phyloP scores from a whole-genome alignment of 345 rosid genomes.

The Fremontodendron californicum region DNA sequence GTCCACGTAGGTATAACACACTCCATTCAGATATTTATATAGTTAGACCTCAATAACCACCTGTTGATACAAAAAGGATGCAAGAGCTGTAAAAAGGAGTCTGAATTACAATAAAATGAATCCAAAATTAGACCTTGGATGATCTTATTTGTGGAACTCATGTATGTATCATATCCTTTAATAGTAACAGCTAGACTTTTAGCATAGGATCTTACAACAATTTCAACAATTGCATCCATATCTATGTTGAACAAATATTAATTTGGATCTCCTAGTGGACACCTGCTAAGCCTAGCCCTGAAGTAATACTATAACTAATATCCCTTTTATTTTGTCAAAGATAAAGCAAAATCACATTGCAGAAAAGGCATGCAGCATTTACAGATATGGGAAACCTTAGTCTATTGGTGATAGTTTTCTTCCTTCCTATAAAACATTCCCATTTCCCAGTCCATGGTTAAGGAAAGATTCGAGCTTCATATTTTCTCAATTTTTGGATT shows the following conservation, averaged over 20 bases:
- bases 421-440: not conserved
- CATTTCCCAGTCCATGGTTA: not conserved
- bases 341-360: not conserved
- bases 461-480: not conserved
- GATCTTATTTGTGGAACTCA: not conserved
- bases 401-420: not conserved
- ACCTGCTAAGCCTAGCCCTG: not conserved
- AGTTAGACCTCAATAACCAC: not conserved
- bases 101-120: not conserved
- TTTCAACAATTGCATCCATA: not conserved
- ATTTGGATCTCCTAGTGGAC: not conserved
- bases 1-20: not conserved
- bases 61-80: not conserved
- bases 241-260: not conserved
- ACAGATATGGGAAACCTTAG: not conserved
- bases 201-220: not conserved
- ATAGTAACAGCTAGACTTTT: not conserved
- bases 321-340: not conserved
- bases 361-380: not conserved
- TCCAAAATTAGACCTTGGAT: not conserved
- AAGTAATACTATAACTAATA: not conserved
- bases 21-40: not conserved
- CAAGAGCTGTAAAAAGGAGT: not conserved
- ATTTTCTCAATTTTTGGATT: too few species aligned
- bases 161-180: not conserved